Conservation (phyloP, 2,329 filamentous ascomycete genomes). For the Endocalyx cinctus region DNA sequence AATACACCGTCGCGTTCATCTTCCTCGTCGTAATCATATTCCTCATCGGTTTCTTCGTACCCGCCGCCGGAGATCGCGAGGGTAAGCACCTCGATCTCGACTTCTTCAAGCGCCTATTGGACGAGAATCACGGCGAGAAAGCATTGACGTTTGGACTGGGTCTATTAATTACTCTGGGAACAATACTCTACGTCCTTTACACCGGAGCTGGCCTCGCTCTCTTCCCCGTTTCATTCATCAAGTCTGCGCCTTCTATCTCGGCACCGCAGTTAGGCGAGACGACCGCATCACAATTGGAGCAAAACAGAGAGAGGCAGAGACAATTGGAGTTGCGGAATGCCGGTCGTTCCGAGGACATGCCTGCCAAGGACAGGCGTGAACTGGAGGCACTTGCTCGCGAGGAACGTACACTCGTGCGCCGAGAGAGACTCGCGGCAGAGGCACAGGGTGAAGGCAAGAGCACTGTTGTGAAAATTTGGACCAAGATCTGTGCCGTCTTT, state of each 20-base stretch:
- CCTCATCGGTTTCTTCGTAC: slow-evolving; percentile 89
- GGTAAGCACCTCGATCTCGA: slow-evolving; percentile 75
- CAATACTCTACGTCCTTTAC: slow-evolving; percentile 81
- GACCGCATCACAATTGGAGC: slow-evolving; percentile 74
- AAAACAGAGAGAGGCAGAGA: slow-evolving; percentile 85
- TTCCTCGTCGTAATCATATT: slow-evolving; percentile 77
- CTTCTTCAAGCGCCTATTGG: slow-evolving; percentile 81
- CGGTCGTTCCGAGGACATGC: slow-evolving; percentile 68
- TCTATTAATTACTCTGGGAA: slow-evolving; percentile 81
- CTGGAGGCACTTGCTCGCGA: slow-evolving; percentile 82
- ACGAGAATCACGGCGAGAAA: slow-evolving; percentile 86
- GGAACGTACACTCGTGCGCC: slow-evolving; percentile 85
- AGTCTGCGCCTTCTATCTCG: slow-evolving; percentile 82
- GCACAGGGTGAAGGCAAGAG: slow-evolving; percentile 72
- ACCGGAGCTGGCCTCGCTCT: slow-evolving; percentile 85
- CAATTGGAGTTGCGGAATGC: slow-evolving; percentile 83
- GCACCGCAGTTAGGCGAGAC: slow-evolving; percentile 72
- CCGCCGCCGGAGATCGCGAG: slow-evolving; percentile 63
- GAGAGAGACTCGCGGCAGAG: slow-evolving; percentile 82
- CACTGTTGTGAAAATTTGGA: slow-evolving; percentile 69
- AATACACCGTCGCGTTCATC: slow-evolving; percentile 86
- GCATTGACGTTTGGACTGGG: slow-evolving; percentile 87
- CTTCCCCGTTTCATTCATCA: slow-evolving; percentile 86
- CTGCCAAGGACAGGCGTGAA: slow-evolving; percentile 82
- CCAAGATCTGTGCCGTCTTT: slow-evolving; percentile 76